phyloP scores from a whole-genome alignment of 768 basidiomycete genomes.

The Antrodiella citrinella region DNA sequence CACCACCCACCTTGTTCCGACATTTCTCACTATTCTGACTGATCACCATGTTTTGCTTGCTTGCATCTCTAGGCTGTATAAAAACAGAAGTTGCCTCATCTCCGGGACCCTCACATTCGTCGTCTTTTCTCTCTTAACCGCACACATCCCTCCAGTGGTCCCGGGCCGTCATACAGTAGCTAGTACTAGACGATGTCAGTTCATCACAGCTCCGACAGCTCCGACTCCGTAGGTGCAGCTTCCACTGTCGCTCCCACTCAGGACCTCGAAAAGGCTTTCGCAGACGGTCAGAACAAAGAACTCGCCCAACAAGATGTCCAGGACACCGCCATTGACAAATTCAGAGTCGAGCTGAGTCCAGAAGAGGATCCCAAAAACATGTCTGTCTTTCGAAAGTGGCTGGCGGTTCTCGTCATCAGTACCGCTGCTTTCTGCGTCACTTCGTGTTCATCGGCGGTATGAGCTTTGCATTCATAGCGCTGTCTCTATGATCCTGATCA shows the following conservation, averaged over 20 bases:
- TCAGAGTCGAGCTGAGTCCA: constrained; percentile 11
- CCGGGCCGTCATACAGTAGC: too few species aligned
- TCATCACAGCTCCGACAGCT: not conserved
- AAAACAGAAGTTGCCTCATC: too few species aligned
- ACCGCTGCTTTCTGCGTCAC: constrained; percentile 17
- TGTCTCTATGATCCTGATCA: not conserved
- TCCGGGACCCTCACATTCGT: not conserved
- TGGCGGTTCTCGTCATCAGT: constrained; percentile 14
- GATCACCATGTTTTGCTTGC: too few species aligned
- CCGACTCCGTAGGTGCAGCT: not conserved
- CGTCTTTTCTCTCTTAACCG: too few species aligned
- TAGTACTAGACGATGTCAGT: not conserved
- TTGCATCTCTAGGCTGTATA: too few species aligned
- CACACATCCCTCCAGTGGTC: too few species aligned
- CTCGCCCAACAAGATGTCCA: not conserved
- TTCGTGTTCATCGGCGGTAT: constrained; percentile 18
- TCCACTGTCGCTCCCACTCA: not conserved
- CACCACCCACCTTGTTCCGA: too few species aligned
- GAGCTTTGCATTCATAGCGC: not conserved
- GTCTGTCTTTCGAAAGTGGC: constrained; percentile 13
- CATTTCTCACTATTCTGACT: too few species aligned
- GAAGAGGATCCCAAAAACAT: constrained; percentile 16
- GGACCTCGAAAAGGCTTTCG: not conserved
- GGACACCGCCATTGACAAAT: constrained; percentile 1
- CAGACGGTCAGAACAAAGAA: not conserved